Conservation (phyloP, 2,329 filamentous ascomycete genomes). For the Xylariaceae sp. region DNA sequence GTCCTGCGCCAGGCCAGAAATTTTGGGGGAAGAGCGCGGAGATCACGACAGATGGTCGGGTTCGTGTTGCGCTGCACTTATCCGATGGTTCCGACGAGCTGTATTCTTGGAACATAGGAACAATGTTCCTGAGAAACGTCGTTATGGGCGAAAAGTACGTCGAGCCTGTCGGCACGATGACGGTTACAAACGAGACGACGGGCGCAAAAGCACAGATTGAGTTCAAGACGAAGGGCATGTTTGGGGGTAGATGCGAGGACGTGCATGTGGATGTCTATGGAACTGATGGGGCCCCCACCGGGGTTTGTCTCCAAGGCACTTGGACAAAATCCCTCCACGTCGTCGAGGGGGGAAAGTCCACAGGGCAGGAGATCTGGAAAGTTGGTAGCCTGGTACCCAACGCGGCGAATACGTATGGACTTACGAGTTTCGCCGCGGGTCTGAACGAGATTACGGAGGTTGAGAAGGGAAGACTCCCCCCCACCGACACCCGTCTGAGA, state of each 20-base stretch:
- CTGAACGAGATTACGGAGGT: constrained; percentile 85
- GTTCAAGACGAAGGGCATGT: constrained; percentile 96
- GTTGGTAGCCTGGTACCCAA: constrained; percentile 77
- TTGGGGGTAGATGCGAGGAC: constrained; percentile 90
- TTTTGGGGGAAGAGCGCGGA: constrained; percentile 99
- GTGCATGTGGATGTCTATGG: constrained; percentile 74
- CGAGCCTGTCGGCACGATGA: constrained; percentile 89
- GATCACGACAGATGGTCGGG: constrained; percentile 86
- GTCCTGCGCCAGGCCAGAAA: constrained; percentile 85
- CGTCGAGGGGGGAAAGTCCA: constrained; percentile 59
- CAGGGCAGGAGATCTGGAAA: constrained; percentile 70
- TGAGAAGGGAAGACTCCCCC: constrained; percentile 71
- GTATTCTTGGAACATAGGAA: constrained; percentile 86
- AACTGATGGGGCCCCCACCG: constrained; percentile 60
- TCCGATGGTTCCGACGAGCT: constrained; percentile 69
- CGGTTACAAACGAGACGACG: constrained; percentile 77
- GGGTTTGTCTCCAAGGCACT: constrained; percentile 71
- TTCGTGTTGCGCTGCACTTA: constrained; percentile 69
- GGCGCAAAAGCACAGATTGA: constrained; percentile 82
- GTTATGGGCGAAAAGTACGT: constrained; percentile 98
- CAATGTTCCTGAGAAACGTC: constrained; percentile 89
- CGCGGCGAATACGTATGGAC: constrained; percentile 76
- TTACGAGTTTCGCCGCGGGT: constrained; percentile 80
- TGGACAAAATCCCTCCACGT: constrained; percentile 77
- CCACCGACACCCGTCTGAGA: constrained; percentile 78